A percentile compares a stretch with the other conserved stretches of the same genome.
phyloP scores from a whole-genome alignment of 768 basidiomycete species.

The Amanita brunnescens region DNA sequence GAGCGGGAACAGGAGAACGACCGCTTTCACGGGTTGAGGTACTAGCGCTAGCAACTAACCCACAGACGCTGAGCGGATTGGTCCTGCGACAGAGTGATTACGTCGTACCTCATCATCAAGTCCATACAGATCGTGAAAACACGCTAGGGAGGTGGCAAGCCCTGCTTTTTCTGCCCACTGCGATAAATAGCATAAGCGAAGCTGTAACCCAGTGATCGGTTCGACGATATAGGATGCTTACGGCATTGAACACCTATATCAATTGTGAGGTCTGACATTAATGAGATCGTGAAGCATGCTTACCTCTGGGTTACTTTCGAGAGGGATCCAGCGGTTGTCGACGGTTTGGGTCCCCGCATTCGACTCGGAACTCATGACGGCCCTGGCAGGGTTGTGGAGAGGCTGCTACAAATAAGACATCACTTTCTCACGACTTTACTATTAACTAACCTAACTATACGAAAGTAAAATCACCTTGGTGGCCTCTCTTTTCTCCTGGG shows the following conservation, averaged over 20 bases:
- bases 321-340: constrained; percentile 58
- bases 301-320: constrained; percentile 64
- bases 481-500: too few relatives aligned
- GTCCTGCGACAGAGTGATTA: neutral
- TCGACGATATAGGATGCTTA: constrained; percentile 16
- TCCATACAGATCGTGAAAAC: constrained; percentile 68
- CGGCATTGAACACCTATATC: constrained; percentile 15
- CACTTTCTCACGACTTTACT: neutral
- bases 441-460: too few relatives aligned
- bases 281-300: neutral
- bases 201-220: neutral
- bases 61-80: neutral
- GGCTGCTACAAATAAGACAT: neutral
- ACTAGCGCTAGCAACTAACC: constrained; percentile 70
- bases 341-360: neutral
- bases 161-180: constrained; percentile 72
- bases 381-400: neutral
- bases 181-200: neutral
- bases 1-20: constrained; percentile 80
- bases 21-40: constrained; percentile 68
- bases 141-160: constrained; percentile 35
- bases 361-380: neutral
- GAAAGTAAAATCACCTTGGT: too few relatives aligned
- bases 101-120: constrained; percentile 52
- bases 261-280: neutral